These are phyloP conservation scores for Stagonosporopsis chrysanthemi DNA, from an alignment of 2,329 filamentous ascomycete genomes.

Conservation along the genomic window DNA sequence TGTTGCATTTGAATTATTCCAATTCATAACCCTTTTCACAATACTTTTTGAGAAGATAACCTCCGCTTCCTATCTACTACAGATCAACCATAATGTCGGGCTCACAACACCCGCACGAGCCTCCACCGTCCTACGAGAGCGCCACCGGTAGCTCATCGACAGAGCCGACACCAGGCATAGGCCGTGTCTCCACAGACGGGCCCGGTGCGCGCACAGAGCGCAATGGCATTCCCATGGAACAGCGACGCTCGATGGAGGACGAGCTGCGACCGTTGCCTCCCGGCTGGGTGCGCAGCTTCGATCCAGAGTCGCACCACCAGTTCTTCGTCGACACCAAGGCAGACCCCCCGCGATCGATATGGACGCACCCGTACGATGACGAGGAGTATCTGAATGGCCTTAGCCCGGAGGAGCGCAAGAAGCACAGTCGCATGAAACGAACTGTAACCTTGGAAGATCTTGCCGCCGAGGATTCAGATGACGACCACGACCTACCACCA, in stretches of 20 bases:
- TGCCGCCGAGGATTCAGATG: slow-evolving; percentile 52
- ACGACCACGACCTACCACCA: slow-evolving; percentile 32
- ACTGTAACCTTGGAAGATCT: slow-evolving; percentile 54
- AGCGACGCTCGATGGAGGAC: slow-evolving; percentile 68
- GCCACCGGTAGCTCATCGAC: slow-evolving; percentile 36
- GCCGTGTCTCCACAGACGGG: slow-evolving; percentile 42
- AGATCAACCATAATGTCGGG: slow-evolving; percentile 10
- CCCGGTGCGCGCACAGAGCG: slow-evolving; percentile 46
- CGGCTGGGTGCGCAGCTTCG: slow-evolving; percentile 66
- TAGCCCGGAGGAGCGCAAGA: slow-evolving; percentile 57
- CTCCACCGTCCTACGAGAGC: slow-evolving; percentile 46
- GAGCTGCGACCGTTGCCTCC: slow-evolving; percentile 61
- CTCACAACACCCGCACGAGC: slow-evolving; percentile 30
- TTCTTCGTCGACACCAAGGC: slow-evolving; percentile 68
- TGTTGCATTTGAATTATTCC: neutral
- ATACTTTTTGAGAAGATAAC: neutral
- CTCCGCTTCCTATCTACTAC: neutral
- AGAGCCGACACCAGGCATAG: slow-evolving; percentile 30
- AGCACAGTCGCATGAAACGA: slow-evolving; percentile 51
- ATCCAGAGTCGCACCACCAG: slow-evolving; percentile 62
- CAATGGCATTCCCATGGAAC: slow-evolving; percentile 62
- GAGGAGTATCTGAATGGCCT: slow-evolving; percentile 61
- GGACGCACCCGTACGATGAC: slow-evolving; percentile 69
- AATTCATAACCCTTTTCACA: no score
- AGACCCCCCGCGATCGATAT: slow-evolving; percentile 64